Evolutionary conservation across 164 flowering plant species (phyloP).

Genomic region (Liquidambar formosana): DNA sequence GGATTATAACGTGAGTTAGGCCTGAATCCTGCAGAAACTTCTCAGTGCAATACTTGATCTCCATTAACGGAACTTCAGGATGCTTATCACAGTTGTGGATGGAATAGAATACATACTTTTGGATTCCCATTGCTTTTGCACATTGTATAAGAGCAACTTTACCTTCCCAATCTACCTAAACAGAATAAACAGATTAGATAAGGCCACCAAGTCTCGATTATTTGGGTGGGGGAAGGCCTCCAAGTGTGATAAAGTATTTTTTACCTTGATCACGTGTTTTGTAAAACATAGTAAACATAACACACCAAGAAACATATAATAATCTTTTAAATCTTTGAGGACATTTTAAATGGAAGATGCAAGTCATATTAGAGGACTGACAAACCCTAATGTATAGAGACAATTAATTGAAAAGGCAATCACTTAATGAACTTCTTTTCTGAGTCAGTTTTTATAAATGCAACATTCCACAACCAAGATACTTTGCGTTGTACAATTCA

Average conservation of each 20-base stretch:
- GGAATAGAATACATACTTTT: conserved; percentile 86
- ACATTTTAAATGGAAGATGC: too few species aligned
- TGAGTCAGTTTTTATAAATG: not conserved
- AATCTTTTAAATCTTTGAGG: not conserved
- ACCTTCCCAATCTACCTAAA: conserved; percentile 99
- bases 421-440: too few species aligned
- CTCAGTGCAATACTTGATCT: conserved; percentile 94
- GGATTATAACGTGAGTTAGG: conserved; percentile 59
- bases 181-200: conserved; percentile 31
- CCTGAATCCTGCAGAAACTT: conserved; percentile 88
- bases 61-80: conserved; percentile 98
- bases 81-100: conserved; percentile 98
- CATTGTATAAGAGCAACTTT: conserved; percentile 98
- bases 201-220: conserved; percentile 3
- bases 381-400: too few species aligned
- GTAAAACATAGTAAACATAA: not conserved
- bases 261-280: not conserved
- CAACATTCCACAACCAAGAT: too few species aligned
- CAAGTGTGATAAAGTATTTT: not conserved
- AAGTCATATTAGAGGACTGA: not conserved
- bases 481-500: too few species aligned
- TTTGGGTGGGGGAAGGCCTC: too few species aligned
- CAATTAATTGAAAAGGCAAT: too few species aligned
- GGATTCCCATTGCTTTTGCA: conserved; percentile 99
- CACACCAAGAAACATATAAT: not conserved